Conservation (phyloP, 352 stramenopile species). For the Phytophthora hybrid region DNA sequence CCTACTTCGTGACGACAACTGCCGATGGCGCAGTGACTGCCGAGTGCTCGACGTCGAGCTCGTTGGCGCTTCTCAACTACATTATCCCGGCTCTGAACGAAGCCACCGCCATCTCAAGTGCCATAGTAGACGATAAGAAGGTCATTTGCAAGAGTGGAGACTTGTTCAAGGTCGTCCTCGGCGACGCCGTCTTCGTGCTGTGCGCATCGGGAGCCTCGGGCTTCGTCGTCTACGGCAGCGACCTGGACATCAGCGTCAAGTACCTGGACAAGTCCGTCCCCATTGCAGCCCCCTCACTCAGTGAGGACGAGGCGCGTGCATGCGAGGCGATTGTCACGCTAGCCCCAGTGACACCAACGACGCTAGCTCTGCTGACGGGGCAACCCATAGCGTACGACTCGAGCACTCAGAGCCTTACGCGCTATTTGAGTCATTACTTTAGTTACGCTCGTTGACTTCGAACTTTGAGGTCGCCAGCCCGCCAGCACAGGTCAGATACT, state of each 20-base stretch:
- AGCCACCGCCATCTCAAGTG: slow-evolving; percentile 28
- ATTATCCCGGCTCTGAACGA: slow-evolving; percentile 34
- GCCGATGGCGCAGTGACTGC: slow-evolving; percentile 15
- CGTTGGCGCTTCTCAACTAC: slow-evolving; percentile 33
- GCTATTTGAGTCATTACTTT: slow-evolving; percentile 20
- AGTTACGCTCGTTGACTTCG: slow-evolving; percentile 17
- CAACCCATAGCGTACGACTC: slow-evolving; percentile 4
- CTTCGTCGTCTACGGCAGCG: slow-evolving; percentile 34
- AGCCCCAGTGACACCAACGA: slow-evolving; percentile 23
- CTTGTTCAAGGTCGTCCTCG: slow-evolving; percentile 40
- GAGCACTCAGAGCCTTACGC: slow-evolving; percentile 12
- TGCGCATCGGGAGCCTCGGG: slow-evolving; percentile 22
- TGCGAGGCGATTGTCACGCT: slow-evolving; percentile 25
- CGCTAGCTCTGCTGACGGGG: slow-evolving; percentile 32
- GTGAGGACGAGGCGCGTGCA: slow-evolving; percentile 1
- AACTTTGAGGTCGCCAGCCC: slow-evolving; percentile 38
- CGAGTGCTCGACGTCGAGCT: slow-evolving; percentile 29
- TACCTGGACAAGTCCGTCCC: slow-evolving; percentile 26
- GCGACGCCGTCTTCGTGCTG: slow-evolving; percentile 39
- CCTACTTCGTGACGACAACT: slow-evolving; percentile 38
- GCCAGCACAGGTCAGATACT: slow-evolving; percentile 45
- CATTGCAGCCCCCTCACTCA: slow-evolving; percentile 29
- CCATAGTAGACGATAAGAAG: slow-evolving; percentile 14
- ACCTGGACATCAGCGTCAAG: slow-evolving; percentile 29
- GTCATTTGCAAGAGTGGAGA: slow-evolving; percentile 34